phyloP scores from a whole-genome alignment of 192 early-diverging fungal genomes.

The Coemansia biformis region DNA sequence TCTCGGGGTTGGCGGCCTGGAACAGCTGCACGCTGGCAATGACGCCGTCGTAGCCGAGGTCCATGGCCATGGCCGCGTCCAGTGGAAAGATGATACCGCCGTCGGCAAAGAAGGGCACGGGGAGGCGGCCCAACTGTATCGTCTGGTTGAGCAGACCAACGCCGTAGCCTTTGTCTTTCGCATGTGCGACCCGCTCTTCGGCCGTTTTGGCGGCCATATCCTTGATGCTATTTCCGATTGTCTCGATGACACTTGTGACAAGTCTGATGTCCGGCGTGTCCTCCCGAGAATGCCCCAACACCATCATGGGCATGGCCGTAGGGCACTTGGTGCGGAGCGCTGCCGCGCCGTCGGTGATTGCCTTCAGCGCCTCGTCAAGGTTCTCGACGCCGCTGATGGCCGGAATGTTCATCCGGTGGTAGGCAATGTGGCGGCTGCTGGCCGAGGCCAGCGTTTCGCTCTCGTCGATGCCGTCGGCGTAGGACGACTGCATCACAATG shows the following conservation, averaged over 20 bases:
- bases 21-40: conserved; percentile 93
- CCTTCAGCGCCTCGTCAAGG: not conserved
- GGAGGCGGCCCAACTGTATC: conserved; percentile 54
- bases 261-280: no score
- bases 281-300: no score
- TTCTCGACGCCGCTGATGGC: not conserved
- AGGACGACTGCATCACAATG: not conserved
- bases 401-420: not conserved
- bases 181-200: no score
- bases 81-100: conserved; percentile 92
- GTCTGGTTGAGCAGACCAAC: not conserved
- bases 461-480: not conserved
- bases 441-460: not conserved
- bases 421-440: not conserved
- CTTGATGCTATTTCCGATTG: no score
- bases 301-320: no score
- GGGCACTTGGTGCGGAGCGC: not conserved
- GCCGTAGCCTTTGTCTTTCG: no score
- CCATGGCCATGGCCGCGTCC: conserved; percentile 96
- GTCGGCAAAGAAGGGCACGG: conserved; percentile 93
- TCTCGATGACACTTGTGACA: no score
- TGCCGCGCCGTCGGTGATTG: not conserved
- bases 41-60: conserved; percentile 91
- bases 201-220: no score
- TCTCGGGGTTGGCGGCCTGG: conserved; percentile 75